Evolutionary conservation across 2,329 filamentous ascomycete genomes (phyloP).

Genomic region (Raffaelea deltoideospora): DNA sequence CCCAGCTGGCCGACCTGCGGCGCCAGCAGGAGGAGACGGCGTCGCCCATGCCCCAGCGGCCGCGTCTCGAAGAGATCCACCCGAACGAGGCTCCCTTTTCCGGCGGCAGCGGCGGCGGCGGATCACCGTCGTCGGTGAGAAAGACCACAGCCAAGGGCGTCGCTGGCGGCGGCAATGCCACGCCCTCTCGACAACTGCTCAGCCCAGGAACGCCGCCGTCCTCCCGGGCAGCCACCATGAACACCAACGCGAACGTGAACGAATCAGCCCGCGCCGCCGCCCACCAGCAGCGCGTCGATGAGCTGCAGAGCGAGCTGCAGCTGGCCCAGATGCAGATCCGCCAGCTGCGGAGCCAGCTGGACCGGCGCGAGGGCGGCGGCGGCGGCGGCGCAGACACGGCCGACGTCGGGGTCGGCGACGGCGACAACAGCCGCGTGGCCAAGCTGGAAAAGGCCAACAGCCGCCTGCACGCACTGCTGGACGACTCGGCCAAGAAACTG

Average conservation of each 20-base stretch:
- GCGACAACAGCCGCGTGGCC: constrained; percentile 45
- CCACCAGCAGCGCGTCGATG: constrained; percentile 75
- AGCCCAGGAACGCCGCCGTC: not conserved
- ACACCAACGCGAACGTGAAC: not conserved
- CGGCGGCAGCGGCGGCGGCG: too few relatives aligned
- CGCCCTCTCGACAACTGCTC: constrained; percentile 54
- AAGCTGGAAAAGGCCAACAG: constrained; percentile 88
- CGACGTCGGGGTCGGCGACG: not conserved
- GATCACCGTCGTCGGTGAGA: too few relatives aligned
- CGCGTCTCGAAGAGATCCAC: constrained; percentile 75
- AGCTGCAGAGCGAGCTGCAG: constrained; percentile 87
- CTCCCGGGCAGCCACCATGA: constrained; percentile 13
- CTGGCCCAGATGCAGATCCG: constrained; percentile 90
- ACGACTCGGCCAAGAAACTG: constrained; percentile 86
- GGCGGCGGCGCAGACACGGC: constrained; percentile 26
- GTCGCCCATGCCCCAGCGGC: constrained; percentile 31
- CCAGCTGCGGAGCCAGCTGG: constrained; percentile 77
- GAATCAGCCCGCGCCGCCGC: too few relatives aligned
- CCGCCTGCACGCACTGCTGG: constrained; percentile 82
- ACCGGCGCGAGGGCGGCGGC: constrained; percentile 33
- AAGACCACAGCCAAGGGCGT: constrained; percentile 52
- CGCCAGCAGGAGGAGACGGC: constrained; percentile 51
- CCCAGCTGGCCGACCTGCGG: constrained; percentile 64
- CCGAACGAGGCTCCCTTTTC: constrained; percentile 57
- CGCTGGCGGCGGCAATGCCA: constrained; percentile 22